Percentiles rank a stretch among this genome's conserved stretches.
Conservation (phyloP, 768 basidiomycete genomes). For the Boletus fagicola region DNA sequence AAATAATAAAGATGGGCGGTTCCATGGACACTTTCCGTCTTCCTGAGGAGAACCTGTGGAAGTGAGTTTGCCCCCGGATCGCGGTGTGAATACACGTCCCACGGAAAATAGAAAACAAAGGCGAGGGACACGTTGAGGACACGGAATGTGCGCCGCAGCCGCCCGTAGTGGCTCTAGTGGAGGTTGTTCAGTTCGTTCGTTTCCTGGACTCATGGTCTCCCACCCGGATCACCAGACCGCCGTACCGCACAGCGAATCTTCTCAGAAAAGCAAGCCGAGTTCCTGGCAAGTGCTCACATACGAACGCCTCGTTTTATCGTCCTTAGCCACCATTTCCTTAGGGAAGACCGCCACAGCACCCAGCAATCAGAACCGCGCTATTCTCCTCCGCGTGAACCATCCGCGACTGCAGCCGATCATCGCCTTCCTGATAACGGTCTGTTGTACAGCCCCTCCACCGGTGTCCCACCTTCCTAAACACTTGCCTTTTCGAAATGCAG, state of each 20-base stretch:
- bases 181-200: slow-evolving; percentile 17
- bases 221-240: slow-evolving; percentile 33
- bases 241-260: slow-evolving; percentile 25
- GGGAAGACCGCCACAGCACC: slow-evolving; percentile 29
- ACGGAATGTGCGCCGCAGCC: slow-evolving; percentile 15
- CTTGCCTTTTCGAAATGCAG: slow-evolving; percentile 30
- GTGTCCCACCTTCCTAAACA: slow-evolving; percentile 28
- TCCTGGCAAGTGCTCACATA: slow-evolving; percentile 30
- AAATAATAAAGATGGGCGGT: slow-evolving; percentile 15
- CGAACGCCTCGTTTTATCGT: slow-evolving; percentile 18
- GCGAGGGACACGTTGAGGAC: slow-evolving; percentile 9
- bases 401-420: slow-evolving; percentile 32
- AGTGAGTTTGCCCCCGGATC: slow-evolving; percentile 4
- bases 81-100: slow-evolving; percentile 14
- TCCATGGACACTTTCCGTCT: slow-evolving; percentile 9
- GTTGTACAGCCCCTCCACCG: slow-evolving; percentile 23
- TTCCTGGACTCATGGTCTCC: slow-evolving; percentile 28
- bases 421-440: slow-evolving; percentile 33
- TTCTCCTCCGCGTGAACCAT: slow-evolving; percentile 25
- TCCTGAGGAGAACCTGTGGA: slow-evolving; percentile 4
- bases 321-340: slow-evolving; percentile 20
- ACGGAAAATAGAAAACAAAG: not conserved
- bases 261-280: slow-evolving; percentile 25
- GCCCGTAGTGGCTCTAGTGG: slow-evolving; percentile 1
- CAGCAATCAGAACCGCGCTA: slow-evolving; percentile 20